Percentiles rank a stretch among this genome's conserved stretches.
Evolutionary conservation across 225 moss, liverwort and hornwort species (phyloP).

Genomic region (Marchantia polymorpha): DNA sequence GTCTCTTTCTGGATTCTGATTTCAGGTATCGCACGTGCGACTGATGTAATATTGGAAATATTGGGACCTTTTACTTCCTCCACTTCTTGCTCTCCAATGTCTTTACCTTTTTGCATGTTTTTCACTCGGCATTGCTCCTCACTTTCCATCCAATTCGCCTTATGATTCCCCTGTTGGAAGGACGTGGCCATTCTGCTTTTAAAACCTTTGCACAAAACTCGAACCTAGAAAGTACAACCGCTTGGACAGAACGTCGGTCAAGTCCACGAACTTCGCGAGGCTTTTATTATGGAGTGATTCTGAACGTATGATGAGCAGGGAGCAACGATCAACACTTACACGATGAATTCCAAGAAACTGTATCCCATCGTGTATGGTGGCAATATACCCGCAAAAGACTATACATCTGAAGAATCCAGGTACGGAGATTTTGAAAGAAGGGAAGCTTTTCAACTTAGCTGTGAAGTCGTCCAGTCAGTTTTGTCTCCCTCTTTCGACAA

Average conservation of each 20-base stretch:
- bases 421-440: neutral
- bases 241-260: neutral
- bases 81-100: neutral
- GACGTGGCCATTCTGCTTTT: neutral
- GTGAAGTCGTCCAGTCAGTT: neutral
- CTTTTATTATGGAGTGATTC: neutral
- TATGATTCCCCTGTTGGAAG: neutral
- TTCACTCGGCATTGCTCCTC: neutral
- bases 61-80: neutral
- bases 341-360: conserved; percentile 3
- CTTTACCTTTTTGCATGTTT: neutral
- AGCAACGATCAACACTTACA: conserved; percentile 19
- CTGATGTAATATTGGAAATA: neutral
- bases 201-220: neutral
- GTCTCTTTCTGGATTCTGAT: neutral
- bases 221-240: neutral
- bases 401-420: neutral
- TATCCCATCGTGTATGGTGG: conserved; percentile 21
- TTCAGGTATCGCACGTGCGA: neutral
- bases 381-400: neutral
- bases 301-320: conserved; percentile 9
- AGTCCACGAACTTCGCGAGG: neutral
- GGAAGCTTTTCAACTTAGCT: neutral
- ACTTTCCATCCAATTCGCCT: neutral
- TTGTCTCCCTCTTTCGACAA: neutral